Percentiles rank a stretch among this genome's conserved stretches.
Evolutionary conservation across 164 flowering plant species (phyloP).

Genomic region (Buxus sempervirens): DNA sequence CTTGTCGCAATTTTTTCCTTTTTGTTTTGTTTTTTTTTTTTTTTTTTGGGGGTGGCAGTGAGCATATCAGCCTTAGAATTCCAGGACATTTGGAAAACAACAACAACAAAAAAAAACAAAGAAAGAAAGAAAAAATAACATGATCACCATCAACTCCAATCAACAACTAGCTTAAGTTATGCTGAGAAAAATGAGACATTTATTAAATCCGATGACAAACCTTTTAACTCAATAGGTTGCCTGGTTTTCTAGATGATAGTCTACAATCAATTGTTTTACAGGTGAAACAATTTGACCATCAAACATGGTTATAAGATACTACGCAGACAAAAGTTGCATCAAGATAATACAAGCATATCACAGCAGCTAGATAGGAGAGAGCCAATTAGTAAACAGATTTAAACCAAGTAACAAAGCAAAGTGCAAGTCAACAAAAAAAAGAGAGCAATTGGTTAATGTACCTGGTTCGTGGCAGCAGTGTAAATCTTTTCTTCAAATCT

Average conservation of each 20-base stretch:
- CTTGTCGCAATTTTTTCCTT: too few relatives aligned
- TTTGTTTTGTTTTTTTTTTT: too few relatives aligned
- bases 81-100: too few relatives aligned
- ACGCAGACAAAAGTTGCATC: not conserved
- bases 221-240: too few relatives aligned
- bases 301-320: not conserved
- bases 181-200: too few relatives aligned
- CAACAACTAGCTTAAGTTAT: not conserved
- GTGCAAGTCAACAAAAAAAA: not conserved
- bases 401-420: not conserved
- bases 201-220: too few relatives aligned
- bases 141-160: too few relatives aligned
- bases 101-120: conserved; percentile 10
- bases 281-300: not conserved
- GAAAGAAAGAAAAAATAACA: too few relatives aligned
- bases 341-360: not conserved
- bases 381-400: not conserved
- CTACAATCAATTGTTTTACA: not conserved
- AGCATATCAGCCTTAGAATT: too few relatives aligned
- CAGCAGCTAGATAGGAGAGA: not conserved
- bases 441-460: not conserved
- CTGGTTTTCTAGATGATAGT: too few relatives aligned
- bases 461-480: conserved; percentile 14
- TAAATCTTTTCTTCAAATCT: conserved; percentile 20
- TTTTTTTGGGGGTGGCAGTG: too few relatives aligned